Evolutionary conservation across 1,284 basidiomycete species (phyloP).

Genomic region (Tilletia indica): DNA sequence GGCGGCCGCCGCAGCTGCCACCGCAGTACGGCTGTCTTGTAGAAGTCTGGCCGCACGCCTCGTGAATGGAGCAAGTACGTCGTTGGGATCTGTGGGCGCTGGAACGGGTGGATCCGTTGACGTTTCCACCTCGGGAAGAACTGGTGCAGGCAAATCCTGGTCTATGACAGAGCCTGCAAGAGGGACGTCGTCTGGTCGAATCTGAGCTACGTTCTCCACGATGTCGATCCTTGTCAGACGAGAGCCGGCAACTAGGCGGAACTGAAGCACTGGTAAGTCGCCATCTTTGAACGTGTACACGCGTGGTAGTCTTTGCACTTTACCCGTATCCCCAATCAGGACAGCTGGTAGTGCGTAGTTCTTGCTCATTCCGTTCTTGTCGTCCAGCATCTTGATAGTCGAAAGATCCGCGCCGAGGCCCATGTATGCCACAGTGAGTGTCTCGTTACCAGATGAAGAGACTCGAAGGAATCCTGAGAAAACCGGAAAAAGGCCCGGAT

Average conservation of each 20-base stretch:
- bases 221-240: slow-evolving; percentile 5
- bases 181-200: neutral
- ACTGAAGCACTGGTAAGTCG: slow-evolving; percentile 20
- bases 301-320: slow-evolving; percentile 19
- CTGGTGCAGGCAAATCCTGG: neutral
- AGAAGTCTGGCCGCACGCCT: neutral
- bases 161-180: neutral
- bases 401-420: slow-evolving; percentile 15
- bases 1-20: neutral
- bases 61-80: neutral
- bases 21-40: neutral
- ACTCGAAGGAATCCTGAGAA: slow-evolving; percentile 21
- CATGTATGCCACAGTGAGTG: slow-evolving; percentile 21
- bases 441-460: slow-evolving; percentile 16
- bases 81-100: neutral
- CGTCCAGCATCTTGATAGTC: slow-evolving; percentile 19
- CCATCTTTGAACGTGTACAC: slow-evolving; percentile 19
- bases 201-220: slow-evolving; percentile 8
- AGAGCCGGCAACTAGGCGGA: slow-evolving; percentile 17
- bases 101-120: slow-evolving; percentile 3
- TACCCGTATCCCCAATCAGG: slow-evolving; percentile 18
- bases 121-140: neutral
- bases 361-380: slow-evolving; percentile 19
- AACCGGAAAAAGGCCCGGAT: slow-evolving; percentile 19
- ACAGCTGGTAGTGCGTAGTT: slow-evolving; percentile 20